Evolutionary conservation across 2,329 filamentous ascomycete genomes (phyloP).

Genomic region (Sclerotinia spermophila): DNA sequence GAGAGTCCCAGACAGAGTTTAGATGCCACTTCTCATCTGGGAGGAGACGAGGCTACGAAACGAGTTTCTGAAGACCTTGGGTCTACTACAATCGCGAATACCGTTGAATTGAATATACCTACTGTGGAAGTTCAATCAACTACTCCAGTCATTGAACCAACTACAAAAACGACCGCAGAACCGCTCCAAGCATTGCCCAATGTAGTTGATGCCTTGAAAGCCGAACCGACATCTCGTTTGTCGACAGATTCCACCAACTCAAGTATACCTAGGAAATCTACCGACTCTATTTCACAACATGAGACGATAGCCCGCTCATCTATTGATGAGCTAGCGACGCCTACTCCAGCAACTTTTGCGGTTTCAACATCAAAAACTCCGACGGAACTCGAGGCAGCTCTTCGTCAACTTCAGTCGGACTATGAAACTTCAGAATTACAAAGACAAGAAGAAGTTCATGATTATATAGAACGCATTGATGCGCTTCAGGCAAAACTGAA

Average conservation of each 20-base stretch:
- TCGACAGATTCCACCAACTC: constrained; percentile 34
- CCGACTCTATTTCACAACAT: constrained; percentile 26
- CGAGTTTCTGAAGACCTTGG: constrained; percentile 10
- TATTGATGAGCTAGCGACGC: constrained; percentile 30
- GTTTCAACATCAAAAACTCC: constrained; percentile 21
- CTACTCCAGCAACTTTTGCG: background rate
- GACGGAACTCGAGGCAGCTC: constrained; percentile 41
- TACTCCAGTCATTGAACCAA: constrained; percentile 8
- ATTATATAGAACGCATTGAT: constrained; percentile 85
- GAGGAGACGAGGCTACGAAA: constrained; percentile 10
- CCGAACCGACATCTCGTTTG: constrained; percentile 28
- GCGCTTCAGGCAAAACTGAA: constrained; percentile 86
- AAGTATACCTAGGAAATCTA: constrained; percentile 29
- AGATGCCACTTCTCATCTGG: constrained; percentile 38
- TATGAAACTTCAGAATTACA: constrained; percentile 38
- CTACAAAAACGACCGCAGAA: background rate
- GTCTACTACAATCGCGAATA: background rate
- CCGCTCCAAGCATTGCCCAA: constrained; percentile 20
- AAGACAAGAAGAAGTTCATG: constrained; percentile 77
- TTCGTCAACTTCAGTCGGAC: constrained; percentile 39
- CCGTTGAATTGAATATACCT: constrained; percentile 16
- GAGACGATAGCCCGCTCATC: constrained; percentile 32
- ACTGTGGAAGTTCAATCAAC: constrained; percentile 24
- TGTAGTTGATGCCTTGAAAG: constrained; percentile 19
- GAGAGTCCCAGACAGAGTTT: constrained; percentile 44